phyloP scores from a whole-genome alignment of 352 stramenopile genomes.

The Pythium dissotocum region DNA sequence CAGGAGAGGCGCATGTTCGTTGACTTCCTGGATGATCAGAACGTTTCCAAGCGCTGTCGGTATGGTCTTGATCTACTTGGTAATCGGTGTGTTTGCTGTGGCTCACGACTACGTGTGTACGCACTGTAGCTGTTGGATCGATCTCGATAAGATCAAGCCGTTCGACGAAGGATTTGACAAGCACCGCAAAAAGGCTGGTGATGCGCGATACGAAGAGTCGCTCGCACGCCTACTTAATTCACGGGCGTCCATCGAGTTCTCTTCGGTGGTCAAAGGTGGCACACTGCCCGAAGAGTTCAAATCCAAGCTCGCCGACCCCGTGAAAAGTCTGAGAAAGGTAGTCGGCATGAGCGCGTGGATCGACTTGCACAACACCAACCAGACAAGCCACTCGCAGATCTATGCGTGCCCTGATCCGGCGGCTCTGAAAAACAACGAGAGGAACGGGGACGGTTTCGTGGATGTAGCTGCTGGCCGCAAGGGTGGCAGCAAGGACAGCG shows the following conservation, averaged over 20 bases:
- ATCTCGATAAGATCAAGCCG: not conserved
- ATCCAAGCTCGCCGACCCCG: not conserved
- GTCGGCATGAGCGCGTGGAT: not conserved
- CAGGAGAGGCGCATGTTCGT: conserved; percentile 46
- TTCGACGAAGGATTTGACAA: not conserved
- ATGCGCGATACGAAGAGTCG: not conserved
- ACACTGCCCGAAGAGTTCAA: not conserved
- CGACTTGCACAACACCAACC: not conserved
- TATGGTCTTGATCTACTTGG: not conserved
- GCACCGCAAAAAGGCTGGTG: not conserved
- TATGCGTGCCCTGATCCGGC: not conserved
- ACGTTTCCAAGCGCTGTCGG: conserved; percentile 10
- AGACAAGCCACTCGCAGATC: not conserved
- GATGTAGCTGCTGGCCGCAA: not conserved
- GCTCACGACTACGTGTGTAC: not conserved
- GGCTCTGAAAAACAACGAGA: not conserved
- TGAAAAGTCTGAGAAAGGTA: not conserved
- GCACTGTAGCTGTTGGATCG: not conserved
- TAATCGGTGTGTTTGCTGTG: no score
- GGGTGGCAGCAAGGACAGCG: not conserved
- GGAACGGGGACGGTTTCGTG: not conserved
- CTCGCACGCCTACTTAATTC: not conserved
- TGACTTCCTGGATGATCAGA: conserved; percentile 54
- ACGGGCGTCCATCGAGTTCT: not conserved
- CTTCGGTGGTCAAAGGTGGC: not conserved